Evolutionary conservation across 2,329 filamentous ascomycete genomes (phyloP), one percentile per base, ranked within the genome.

Genomic region (Tothia fuscella): DNA sequence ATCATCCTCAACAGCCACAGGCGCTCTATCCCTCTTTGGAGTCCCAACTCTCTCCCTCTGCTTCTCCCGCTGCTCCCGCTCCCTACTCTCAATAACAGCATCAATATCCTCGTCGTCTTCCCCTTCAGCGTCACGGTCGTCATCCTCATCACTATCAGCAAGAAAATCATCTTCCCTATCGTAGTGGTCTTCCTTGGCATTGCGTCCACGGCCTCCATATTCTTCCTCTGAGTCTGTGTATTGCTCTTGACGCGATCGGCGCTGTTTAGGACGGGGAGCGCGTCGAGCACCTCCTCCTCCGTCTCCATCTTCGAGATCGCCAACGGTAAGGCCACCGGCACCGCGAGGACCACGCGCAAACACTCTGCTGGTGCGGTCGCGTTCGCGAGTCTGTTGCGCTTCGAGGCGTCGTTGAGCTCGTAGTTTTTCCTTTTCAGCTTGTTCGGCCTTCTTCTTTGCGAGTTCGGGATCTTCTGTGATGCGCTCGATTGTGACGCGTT

Each of bases 141-240:
- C 59, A 31, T 87, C 83, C 45, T 85, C 81, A 49, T 86, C 82
- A 51, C 80, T 86, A 3, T 69, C 70, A 3, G 80, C 83, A 43
- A 89, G 72, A 56, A 89, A 89, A 44, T 80, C 83, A 53, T 89
- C 83, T 25, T 81, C 81, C 55, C 80, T 71, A 47, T 88, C 82
- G 55, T 89, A 89, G 50, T 85, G 80, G 49, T 88, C 80, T 46
- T 80, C 72, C 40, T 74, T 72, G 34, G 66, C 66, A 24, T 76
- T 74, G 28, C 72, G 70, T 13, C 76, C 74, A 26, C 50, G 49
- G 16, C 78, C 67, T 45, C 21, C 34, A 12, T 26, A 13, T 28
- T 39, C 83, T 81, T 87, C 83, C 6, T 84, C 84, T 52, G 88
- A 82, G 46, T 85, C 82, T 50, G 83, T 82, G 45, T 64, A 70